These are phyloP conservation scores for Trametes punicea DNA, from an alignment of 768 basidiomycete species.

Conservation along the genomic window DNA sequence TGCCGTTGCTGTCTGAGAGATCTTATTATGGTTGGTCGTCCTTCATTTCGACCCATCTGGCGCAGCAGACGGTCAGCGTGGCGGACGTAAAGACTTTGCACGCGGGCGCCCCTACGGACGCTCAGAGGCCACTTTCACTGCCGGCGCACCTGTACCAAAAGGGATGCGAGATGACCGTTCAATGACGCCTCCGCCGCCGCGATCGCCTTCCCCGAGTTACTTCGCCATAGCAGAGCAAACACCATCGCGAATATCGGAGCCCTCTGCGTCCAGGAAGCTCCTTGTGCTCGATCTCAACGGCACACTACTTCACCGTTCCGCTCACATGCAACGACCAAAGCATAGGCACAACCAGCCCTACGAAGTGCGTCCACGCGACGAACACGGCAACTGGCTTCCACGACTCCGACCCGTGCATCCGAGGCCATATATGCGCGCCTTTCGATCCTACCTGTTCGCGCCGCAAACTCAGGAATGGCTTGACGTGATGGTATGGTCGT, in stretches of 20 bases:
- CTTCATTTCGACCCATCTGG: not conserved
- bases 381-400: conserved; percentile 14
- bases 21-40: conserved; percentile 13
- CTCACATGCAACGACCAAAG: conserved; percentile 26
- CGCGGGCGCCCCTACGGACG: not conserved
- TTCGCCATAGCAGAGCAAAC: conserved; percentile 31
- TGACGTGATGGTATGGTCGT: conserved; percentile 88
- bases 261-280: conserved; percentile 48
- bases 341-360: not conserved
- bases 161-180: conserved; percentile 5
- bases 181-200: conserved; percentile 22
- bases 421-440: conserved; percentile 63
- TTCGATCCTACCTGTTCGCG: conserved; percentile 63
- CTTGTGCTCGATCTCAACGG: conserved; percentile 77
- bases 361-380: conserved; percentile 9
- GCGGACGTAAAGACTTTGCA: not conserved
- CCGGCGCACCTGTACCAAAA: not conserved
- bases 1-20: conserved; percentile 1
- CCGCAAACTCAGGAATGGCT: conserved; percentile 60
- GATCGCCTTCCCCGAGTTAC: conserved; percentile 35
- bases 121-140: not conserved
- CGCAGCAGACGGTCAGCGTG: not conserved
- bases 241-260: conserved; percentile 29
- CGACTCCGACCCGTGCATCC: conserved; percentile 45
- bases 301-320: conserved; percentile 61